Conservation (phyloP, 2,329 filamentous ascomycete species). For the Zasmidium cellare region DNA sequence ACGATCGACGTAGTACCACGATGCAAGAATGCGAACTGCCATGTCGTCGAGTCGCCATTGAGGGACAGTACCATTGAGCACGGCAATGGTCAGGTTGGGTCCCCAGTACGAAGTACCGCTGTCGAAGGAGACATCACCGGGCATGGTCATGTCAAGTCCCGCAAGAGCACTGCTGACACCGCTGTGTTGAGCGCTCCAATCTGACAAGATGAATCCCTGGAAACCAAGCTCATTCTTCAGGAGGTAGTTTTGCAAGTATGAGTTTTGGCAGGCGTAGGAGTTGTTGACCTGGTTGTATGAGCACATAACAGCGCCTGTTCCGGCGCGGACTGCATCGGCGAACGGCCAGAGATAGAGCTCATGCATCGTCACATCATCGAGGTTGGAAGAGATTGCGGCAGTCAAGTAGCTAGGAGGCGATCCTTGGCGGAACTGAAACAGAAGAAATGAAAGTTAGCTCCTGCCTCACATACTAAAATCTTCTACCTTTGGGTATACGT, state of each 20-base stretch:
- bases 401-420: conserved; percentile 52
- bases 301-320: conserved; percentile 55
- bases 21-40: conserved; percentile 75
- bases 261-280: conserved; percentile 73
- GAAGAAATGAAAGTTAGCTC: conserved; percentile 42
- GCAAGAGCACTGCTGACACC: conserved; percentile 67
- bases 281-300: conserved; percentile 79
- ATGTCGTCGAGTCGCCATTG: conserved; percentile 88
- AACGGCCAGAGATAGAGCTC: conserved; percentile 47
- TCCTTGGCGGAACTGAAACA: conserved; percentile 59
- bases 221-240: conserved; percentile 76
- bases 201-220: conserved; percentile 73
- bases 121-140: conserved; percentile 77
- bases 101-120: conserved; percentile 56
- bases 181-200: conserved; percentile 70
- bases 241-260: conserved; percentile 70
- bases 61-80: conserved; percentile 86
- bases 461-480: too few relatives aligned
- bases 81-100: conserved; percentile 79
- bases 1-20: conserved; percentile 64
- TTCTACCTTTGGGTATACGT: too few relatives aligned
- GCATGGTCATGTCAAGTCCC: conserved; percentile 73
- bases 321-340: conserved; percentile 52
- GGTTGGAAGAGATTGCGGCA: conserved; percentile 61
- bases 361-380: conserved; percentile 62